Base-by-base conservation (phyloP, 169 alveolate genomes). In the Plasmodium berghei region DNA sequence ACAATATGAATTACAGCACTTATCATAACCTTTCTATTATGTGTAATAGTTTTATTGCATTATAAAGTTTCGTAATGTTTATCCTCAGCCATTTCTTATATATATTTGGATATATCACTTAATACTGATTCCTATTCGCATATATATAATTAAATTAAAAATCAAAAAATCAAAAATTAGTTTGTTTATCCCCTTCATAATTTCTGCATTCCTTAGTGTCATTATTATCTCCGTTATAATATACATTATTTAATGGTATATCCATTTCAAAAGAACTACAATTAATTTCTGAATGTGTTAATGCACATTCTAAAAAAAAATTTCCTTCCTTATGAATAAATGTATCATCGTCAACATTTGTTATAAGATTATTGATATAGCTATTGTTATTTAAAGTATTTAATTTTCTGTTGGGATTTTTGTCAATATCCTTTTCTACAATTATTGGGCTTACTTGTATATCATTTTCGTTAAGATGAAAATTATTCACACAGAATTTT, bases 261-360 rank as follows among this genome's bases (percentile, higher is more conserved):
- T 83, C 90, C 90, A 83, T 66, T 40, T 83, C 90, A 48, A 67
- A 83, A 26, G 83, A 67, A 42, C 72, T 83, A 26, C 83, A 71
- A 26, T 83, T 83, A 22, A 55, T 55, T 67, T 83, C 90, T 48
- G 90, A 83, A 83, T 83, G 66, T 8, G 90, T 58, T 16, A 83
- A 48, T 46, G 71, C 72, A 20, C 90, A 83, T 62, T 83, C 73
- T 26, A 83, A 63, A 49, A 83, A 83, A 71, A 83, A 83, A 45
- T 83, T 83, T 5, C 90, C 83, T 62, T 83, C 85, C 42, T 69
- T 66, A 67, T 83, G 90, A 16, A 67, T 55, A 54, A 55, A 83
- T 26, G 90, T 66, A 26, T 83, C 90, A 56, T 83, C 90, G 18
- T 83, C 90, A 48, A 83, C 90, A 67, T 83, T 55, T 28, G 90